phyloP scores from a whole-genome alignment of 306 rosid genomes.

The Styphnolobium japonicum region DNA sequence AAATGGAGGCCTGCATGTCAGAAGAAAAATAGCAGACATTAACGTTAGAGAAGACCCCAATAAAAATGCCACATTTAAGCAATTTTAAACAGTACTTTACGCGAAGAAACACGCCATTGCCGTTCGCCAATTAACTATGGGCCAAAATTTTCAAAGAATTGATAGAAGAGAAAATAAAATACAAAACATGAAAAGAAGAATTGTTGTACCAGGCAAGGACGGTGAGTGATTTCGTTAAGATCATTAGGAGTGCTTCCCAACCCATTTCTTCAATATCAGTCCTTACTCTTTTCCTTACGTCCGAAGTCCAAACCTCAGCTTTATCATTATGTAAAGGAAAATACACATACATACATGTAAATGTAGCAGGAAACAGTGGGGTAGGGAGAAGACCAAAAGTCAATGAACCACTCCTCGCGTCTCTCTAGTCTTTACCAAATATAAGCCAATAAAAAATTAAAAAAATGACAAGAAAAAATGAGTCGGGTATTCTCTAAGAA shows the following conservation, averaged over 20 bases:
- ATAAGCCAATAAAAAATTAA: too few species aligned
- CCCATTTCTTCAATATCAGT: conserved; percentile 30
- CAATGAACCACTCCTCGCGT: neutral
- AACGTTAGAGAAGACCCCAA: neutral
- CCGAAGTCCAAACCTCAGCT: neutral
- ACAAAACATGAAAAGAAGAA: neutral
- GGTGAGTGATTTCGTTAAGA: conserved; percentile 29
- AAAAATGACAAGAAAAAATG: too few species aligned
- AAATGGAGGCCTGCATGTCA: conserved; percentile 59
- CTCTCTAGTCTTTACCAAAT: neutral
- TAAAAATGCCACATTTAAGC: neutral
- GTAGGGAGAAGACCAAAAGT: conserved; percentile 11
- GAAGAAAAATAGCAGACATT: neutral
- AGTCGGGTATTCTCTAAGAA: too few species aligned
- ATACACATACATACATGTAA: neutral
- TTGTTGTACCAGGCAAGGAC: conserved; percentile 43
- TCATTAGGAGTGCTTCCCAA: conserved; percentile 21
- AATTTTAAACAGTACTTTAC: neutral
- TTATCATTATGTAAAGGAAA: neutral
- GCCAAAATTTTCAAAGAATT: neutral
- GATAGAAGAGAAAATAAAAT: neutral
- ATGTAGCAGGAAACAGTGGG: neutral
- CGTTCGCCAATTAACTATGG: neutral
- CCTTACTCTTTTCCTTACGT: neutral
- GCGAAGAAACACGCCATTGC: neutral